Percentiles rank a stretch among this genome's conserved stretches.
Conservation (phyloP, 805 yeast species). For the Kuraishia ogatae region DNA sequence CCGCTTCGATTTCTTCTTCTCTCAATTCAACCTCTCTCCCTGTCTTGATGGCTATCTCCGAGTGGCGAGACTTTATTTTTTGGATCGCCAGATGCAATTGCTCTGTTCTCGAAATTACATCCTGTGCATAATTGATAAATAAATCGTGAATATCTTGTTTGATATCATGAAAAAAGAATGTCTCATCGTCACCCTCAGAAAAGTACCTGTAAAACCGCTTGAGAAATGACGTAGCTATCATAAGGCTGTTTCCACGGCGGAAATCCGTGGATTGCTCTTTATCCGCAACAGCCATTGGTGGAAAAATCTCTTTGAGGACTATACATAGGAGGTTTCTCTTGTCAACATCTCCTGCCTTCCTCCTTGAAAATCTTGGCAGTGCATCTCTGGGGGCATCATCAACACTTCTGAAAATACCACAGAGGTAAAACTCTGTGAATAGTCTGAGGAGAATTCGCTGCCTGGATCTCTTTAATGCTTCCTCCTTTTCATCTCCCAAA, state of each 20-base stretch:
- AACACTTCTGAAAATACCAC: constrained; percentile 43
- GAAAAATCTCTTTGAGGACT: constrained; percentile 20
- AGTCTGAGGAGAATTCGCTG: constrained; percentile 42
- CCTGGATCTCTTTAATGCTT: constrained; percentile 26
- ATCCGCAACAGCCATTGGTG: constrained; percentile 8
- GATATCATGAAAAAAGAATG: constrained; percentile 19
- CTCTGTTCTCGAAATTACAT: constrained; percentile 27
- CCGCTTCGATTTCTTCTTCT: constrained; percentile 9
- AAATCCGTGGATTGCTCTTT: constrained; percentile 35
- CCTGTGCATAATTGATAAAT: constrained; percentile 33
- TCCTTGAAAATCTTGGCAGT: constrained; percentile 34
- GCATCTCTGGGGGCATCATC: constrained; percentile 31
- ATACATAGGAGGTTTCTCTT: constrained; percentile 31
- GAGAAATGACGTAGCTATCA: constrained; percentile 38
- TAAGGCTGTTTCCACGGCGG: constrained; percentile 15
- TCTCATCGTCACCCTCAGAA: constrained; percentile 19
- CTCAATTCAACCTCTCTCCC: constrained; percentile 44
- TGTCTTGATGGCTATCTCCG: constrained; percentile 52
- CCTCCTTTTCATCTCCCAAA: constrained; percentile 31
- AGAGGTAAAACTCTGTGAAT: constrained; percentile 47
- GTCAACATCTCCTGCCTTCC: constrained; percentile 19
- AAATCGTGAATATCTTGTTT: constrained; percentile 24
- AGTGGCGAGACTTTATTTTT: constrained; percentile 29
- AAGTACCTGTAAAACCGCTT: constrained; percentile 34
- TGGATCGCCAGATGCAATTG: constrained; percentile 26